phyloP scores from a whole-genome alignment of 2,329 filamentous ascomycete species.

The Macrophomina phaseolina region DNA sequence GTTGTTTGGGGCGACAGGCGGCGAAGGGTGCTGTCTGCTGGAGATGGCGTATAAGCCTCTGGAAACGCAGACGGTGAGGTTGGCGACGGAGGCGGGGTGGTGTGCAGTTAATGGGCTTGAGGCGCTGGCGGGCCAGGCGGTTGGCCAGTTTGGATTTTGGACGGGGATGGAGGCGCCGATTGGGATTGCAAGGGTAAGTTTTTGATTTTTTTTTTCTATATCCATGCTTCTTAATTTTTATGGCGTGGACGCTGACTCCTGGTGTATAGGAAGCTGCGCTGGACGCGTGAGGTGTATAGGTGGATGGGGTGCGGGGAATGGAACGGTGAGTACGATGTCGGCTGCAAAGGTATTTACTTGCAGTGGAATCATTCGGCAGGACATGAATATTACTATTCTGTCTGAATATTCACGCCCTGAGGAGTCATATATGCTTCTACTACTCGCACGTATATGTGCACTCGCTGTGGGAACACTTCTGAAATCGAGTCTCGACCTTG shows the following conservation, averaged over 20 bases:
- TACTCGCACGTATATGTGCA: no score
- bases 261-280: background rate
- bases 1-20: slow-evolving; percentile 52
- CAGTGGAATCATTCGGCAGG: no score
- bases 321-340: no score
- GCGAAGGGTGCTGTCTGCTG: slow-evolving; percentile 63
- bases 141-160: background rate
- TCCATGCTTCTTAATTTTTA: no score
- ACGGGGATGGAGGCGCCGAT: background rate
- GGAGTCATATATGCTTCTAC: no score
- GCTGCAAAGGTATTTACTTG: no score
- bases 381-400: no score
- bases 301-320: background rate
- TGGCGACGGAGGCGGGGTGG: slow-evolving; percentile 82
- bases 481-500: no score
- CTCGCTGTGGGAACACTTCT: no score
- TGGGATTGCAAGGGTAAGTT: background rate
- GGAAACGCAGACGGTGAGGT: slow-evolving; percentile 81
- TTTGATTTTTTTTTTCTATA: no score
- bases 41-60: slow-evolving; percentile 97
- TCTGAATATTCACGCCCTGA: no score
- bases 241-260: no score
- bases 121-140: slow-evolving; percentile 80
- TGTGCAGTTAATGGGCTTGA: slow-evolving; percentile 84
- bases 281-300: background rate